phyloP scores from a whole-genome alignment of 2,329 filamentous ascomycete species.

The Microdochium nivale region DNA sequence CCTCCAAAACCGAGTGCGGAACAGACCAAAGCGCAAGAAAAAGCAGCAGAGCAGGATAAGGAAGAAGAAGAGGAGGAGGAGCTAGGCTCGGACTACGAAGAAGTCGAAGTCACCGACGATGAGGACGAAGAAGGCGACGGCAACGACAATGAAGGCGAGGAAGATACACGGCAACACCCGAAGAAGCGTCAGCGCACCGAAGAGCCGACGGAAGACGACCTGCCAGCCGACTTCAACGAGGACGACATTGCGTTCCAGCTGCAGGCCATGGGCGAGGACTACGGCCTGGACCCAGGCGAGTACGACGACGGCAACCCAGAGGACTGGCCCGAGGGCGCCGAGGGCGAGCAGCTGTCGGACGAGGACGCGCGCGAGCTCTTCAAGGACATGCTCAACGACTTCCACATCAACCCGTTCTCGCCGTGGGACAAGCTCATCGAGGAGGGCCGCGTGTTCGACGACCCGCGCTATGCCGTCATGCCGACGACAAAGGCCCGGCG shows the following conservation, averaged over 20 bases:
- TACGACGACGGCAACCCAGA: slow-evolving; percentile 58
- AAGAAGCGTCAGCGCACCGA: slow-evolving; percentile 40
- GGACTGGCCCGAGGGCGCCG: slow-evolving; percentile 61
- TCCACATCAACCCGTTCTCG: slow-evolving; percentile 74
- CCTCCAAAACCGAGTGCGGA: slow-evolving; percentile 11
- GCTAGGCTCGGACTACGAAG: slow-evolving; percentile 69
- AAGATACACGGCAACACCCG: slow-evolving; percentile 38
- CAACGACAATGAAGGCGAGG: slow-evolving; percentile 40
- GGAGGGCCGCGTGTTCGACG: slow-evolving; percentile 72
- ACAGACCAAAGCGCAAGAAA: slow-evolving; percentile 29
- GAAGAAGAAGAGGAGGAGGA: slow-evolving; percentile 27
- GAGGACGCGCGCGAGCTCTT: slow-evolving; percentile 73
- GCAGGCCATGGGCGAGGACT: slow-evolving; percentile 80
- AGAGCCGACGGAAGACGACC: slow-evolving; percentile 28
- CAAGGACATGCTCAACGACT: slow-evolving; percentile 78
- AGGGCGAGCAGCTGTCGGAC: slow-evolving; percentile 61
- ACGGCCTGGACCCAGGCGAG: slow-evolving; percentile 68
- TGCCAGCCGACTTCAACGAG: slow-evolving; percentile 74
- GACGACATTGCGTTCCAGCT: slow-evolving; percentile 92
- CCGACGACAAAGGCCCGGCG: slow-evolving; percentile 72
- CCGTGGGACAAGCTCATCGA: slow-evolving; percentile 88
- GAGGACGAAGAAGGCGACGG: slow-evolving; percentile 40
- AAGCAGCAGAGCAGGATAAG: slow-evolving; percentile 36
- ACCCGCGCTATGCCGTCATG: slow-evolving; percentile 78
- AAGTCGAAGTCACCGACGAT: slow-evolving; percentile 59